Base-by-base conservation (phyloP, 1,284 basidiomycete genomes). In the Sanghuangporus baumii region DNA sequence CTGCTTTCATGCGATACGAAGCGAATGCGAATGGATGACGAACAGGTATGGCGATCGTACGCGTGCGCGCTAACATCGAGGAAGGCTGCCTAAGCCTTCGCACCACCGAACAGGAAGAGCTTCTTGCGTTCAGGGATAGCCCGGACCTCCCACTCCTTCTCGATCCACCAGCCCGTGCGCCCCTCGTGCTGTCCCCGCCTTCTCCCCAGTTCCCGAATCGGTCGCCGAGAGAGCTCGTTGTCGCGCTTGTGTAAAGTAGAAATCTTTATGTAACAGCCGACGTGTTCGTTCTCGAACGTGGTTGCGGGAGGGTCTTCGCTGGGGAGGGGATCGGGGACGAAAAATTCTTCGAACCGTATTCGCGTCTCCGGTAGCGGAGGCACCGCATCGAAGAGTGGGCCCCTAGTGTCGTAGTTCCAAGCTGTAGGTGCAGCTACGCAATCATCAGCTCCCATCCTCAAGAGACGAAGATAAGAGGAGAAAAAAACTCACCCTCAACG, bases 131-230 rank as follows among this genome's bases (percentile, higher is more conserved):
- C 60, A 11, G 64, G 64, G 31, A 62, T 62, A 1, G 46, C 60
- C 9, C 40, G 46, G 18, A 65, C 60, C 23, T 65, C 64, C 60
- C 64, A 62, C 56, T 65, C 64, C 41, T 57, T 58, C 51, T 65
- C 60, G 43, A 65, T 40, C 64, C 64, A 65, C 64, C 60, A 61
- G 20, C 64, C 64, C 1, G 36, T 9, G 3, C 18, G n/a, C 3
- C 55, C 56, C 9, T 59, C 36, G 20, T 56, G 57, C 56, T 57
- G 41, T 6, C 64, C 64, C 12, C 64, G 55, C 23, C 60, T 31
- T 41, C 56, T 36, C 9, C 56, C 31, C 11, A 62, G 2, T 18
- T 62, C 61, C 18, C 54, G 46, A 11, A 57, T 12, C 16, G 26
- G 55, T 9, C 61, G 47, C 9, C 61, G 43, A 16, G 54, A 56